Base-by-base conservation (phyloP, 495 filamentous ascomycete genomes). In the Cercophora samala region DNA sequence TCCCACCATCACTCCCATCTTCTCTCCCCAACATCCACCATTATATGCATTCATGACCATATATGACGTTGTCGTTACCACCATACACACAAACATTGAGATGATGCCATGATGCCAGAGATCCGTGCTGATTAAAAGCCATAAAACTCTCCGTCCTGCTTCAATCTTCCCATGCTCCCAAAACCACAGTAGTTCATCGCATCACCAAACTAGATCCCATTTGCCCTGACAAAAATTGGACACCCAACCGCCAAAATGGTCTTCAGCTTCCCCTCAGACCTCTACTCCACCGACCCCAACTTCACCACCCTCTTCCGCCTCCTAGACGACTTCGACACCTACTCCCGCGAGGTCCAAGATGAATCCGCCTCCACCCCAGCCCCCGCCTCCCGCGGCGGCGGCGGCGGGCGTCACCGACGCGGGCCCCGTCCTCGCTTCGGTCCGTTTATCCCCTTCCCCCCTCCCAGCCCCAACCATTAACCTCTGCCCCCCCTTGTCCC, bases 301-400 rank as follows among this genome's bases (percentile, higher is more conserved):
- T 84, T 89, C 76, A 71, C 79, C n/a, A 87, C 89, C 26, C 82
- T 92, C 73, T 90, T 92, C 81, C 85, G 84, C 26, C 79, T 93
- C 32, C 79, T 93, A 37, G 87, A 91, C 70, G 88, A 91, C 77
- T 88, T 88, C 72, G 86, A 87, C 70, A 73, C 72, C 68, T 84
- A 85, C 72, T 75, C 75, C 26, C 73, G 75, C 65, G 66, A 75
- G 69, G 55, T 64, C 62, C 70, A 68, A 32, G 68, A 26, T 67
- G 67, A 70, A n/a, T 55, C 66, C 13, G 23, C 18, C 21, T 18
- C 51, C 32, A 26, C 25, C 24, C 17, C 37, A 9, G 25, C 22
- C 4, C 42, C 17, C 2, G 51, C 29, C 37, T 46, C 62, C 8
- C 62, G 65, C 62, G 69, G 63, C 64, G 66, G 65, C 62, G 29